Percentiles rank a stretch among this genome's conserved stretches.
phyloP scores from a whole-genome alignment of 768 basidiomycete genomes.

The Chalciporus piperatus region DNA sequence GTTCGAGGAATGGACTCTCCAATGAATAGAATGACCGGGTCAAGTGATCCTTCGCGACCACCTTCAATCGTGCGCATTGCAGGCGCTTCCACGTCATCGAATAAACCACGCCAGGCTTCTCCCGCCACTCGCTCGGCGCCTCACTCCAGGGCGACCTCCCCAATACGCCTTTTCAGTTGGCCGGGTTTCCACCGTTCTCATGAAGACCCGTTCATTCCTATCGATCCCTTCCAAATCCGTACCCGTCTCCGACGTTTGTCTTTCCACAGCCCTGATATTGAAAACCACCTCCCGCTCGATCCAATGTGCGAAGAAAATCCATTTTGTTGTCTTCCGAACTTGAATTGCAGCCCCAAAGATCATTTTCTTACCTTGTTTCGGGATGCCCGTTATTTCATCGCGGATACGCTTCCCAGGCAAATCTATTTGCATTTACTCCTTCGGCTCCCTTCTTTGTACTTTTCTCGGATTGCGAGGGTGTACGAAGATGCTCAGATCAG shows the following conservation, averaged over 20 bases:
- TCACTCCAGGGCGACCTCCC: conserved; percentile 48
- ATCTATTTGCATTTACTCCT: conserved; percentile 50
- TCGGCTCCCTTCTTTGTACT: conserved; percentile 76
- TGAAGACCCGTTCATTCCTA: conserved; percentile 55
- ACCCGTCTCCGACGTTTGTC: conserved; percentile 21
- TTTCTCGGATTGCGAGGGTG: conserved; percentile 71
- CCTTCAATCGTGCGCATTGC: conserved; percentile 11
- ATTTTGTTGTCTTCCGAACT: conserved; percentile 20
- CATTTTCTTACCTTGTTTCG: conserved; percentile 17
- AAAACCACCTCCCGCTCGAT: conserved; percentile 17
- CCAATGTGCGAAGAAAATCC: conserved; percentile 20
- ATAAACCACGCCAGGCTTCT: conserved; percentile 26
- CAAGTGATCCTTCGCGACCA: conserved; percentile 7
- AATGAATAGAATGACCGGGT: conserved; percentile 3
- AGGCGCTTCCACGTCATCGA: conserved; percentile 6
- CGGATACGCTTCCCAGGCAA: conserved; percentile 43
- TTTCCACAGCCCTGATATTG: conserved; percentile 20
- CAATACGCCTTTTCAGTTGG: conserved; percentile 57
- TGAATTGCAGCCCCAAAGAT: conserved; percentile 13
- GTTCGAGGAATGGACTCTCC: conserved; percentile 11
- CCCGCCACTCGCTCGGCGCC: conserved; percentile 29
- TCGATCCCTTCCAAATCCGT: conserved; percentile 49
- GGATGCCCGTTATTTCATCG: conserved; percentile 23
- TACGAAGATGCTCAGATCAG: conserved; percentile 80
- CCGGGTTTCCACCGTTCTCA: conserved; percentile 48